These are phyloP conservation scores for Protomyces pachydermus DNA, from an alignment of 1,139 yeast genomes.

Conservation along the genomic window DNA sequence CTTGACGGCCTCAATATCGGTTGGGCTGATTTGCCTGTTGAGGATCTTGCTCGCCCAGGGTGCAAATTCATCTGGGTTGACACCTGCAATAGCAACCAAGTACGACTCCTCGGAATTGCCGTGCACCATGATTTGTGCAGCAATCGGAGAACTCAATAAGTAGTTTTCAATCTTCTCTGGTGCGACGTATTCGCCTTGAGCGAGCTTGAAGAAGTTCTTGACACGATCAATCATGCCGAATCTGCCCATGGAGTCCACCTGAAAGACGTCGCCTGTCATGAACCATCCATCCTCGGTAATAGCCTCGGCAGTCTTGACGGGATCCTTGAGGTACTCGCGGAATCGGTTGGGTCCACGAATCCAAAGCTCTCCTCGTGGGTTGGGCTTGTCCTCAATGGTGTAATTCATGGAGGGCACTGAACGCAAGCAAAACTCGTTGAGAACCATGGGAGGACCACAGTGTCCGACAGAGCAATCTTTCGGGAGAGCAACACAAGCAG, in stretches of 20 bases:
- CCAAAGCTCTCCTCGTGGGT: slow-evolving; percentile 55
- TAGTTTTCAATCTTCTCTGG: slow-evolving; percentile 71
- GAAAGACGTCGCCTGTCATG: slow-evolving; percentile 69
- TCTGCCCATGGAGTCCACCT: slow-evolving; percentile 52
- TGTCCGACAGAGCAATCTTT: slow-evolving; percentile 50
- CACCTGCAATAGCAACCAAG: slow-evolving; percentile 61
- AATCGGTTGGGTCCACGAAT: slow-evolving; percentile 67
- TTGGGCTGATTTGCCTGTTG: slow-evolving; percentile 33
- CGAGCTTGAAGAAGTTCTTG: slow-evolving; percentile 67
- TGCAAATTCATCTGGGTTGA: slow-evolving; percentile 47
- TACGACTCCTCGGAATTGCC: slow-evolving; percentile 62
- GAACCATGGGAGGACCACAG: slow-evolving; percentile 56
- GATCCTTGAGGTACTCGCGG: slow-evolving; percentile 55
- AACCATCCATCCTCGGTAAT: slow-evolving; percentile 69
- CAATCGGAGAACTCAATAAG: slow-evolving; percentile 53
- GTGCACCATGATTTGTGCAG: slow-evolving; percentile 58
- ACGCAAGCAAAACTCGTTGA: slow-evolving; percentile 55
- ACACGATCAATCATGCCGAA: slow-evolving; percentile 65
- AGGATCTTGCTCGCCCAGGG: slow-evolving; percentile 36
- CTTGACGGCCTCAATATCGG: slow-evolving; percentile 38
- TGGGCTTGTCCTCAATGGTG: slow-evolving; percentile 47
- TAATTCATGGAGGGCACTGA: slow-evolving; percentile 70
- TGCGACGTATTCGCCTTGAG: slow-evolving; percentile 78
- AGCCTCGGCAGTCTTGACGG: slow-evolving; percentile 50
- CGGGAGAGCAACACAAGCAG: slow-evolving; percentile 49